Base-by-base conservation (phyloP, 2,329 filamentous ascomycete genomes). In the Colletotrichum sp. region DNA sequence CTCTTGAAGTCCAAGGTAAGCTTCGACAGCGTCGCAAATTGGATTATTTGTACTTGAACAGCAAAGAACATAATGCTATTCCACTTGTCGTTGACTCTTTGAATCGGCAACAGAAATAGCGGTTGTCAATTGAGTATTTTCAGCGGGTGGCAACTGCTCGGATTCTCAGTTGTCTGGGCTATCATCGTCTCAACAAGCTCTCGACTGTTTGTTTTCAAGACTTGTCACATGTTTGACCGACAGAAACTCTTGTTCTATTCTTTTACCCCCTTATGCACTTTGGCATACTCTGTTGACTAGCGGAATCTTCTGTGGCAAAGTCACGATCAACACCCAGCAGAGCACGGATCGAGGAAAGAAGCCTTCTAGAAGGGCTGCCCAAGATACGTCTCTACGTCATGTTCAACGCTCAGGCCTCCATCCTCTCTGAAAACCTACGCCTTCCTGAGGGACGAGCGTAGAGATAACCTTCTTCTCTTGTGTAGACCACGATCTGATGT, bases 321-420 rank as follows among this genome's bases (percentile, higher is more conserved):
- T 21, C 10, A 21, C 44, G 0, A 8, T 12, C 2, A 52, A 52
- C n/a, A n/a, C n/a, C 12, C 10, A 21, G 44, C n/a, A 52, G n/a
- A 21, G 44, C 44, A 52, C 12, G 10, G 44, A 21, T 52, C 12
- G 44, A 52, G n/a, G 2, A 52, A 52, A 52, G 44, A 52, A 52
- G n/a, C 44, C 44, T 52, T 13, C n/a, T 52, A 52, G 44, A 52
- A 52, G 44, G n/a, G 44, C 44, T 52, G n/a, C 44, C n/a, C n/a
- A 21, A 4, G 12, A 52, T 13, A 52, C 6, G 1, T 52, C 3
- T 52, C n/a, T 52, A 52, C n/a, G 44, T 52, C 44, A 52, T 21
- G 6, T 8, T 21, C n/a, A 52, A 24, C 44, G 44, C 44, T 52
- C n/a, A 52, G 44, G 3, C 44, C 44, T 13, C 44, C 44, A 52